Conservation (phyloP, 164 flowering plant genomes). For the Stephania yunnanensis region DNA sequence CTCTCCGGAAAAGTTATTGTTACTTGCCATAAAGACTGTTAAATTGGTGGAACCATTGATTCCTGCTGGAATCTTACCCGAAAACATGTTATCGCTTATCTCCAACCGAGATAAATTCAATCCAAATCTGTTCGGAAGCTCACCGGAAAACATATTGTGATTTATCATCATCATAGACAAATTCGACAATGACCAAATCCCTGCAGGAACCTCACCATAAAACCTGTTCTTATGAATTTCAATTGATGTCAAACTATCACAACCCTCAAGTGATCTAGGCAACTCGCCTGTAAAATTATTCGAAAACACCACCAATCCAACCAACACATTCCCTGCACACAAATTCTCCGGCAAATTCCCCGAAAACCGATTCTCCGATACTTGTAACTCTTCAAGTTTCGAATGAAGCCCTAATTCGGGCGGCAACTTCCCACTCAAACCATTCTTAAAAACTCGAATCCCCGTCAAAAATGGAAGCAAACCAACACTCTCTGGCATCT, state of each 20-base stretch:
- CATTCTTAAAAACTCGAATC: constrained; percentile 39
- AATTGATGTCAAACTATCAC: constrained; percentile 32
- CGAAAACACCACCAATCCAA: constrained; percentile 38
- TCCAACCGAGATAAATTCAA: constrained; percentile 36
- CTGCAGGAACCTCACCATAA: constrained; percentile 37
- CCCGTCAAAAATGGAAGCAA: constrained; percentile 24
- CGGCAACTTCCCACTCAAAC: constrained; percentile 43
- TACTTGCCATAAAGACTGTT: constrained; percentile 36
- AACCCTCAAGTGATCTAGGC: constrained; percentile 53
- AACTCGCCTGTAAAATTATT: constrained; percentile 56
- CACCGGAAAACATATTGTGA: constrained; percentile 41
- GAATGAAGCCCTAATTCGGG: constrained; percentile 47
- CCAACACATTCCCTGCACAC: constrained; percentile 33
- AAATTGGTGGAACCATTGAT: constrained; percentile 25
- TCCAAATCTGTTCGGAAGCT: constrained; percentile 33
- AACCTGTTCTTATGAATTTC: constrained; percentile 34
- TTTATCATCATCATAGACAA: constrained; percentile 19
- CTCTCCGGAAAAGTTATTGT: constrained; percentile 42
- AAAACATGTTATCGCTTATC: constrained; percentile 42
- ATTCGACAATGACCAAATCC: constrained; percentile 33
- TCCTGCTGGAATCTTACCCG: constrained; percentile 39
- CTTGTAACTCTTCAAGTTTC: constrained; percentile 33
- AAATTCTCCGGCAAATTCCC: constrained; percentile 43
- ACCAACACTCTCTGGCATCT: constrained; percentile 38
- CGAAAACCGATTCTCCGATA: constrained; percentile 29